These are phyloP conservation scores for Penicillium palitans DNA, from an alignment of 2,329 filamentous ascomycete species.

Conservation along the genomic window DNA sequence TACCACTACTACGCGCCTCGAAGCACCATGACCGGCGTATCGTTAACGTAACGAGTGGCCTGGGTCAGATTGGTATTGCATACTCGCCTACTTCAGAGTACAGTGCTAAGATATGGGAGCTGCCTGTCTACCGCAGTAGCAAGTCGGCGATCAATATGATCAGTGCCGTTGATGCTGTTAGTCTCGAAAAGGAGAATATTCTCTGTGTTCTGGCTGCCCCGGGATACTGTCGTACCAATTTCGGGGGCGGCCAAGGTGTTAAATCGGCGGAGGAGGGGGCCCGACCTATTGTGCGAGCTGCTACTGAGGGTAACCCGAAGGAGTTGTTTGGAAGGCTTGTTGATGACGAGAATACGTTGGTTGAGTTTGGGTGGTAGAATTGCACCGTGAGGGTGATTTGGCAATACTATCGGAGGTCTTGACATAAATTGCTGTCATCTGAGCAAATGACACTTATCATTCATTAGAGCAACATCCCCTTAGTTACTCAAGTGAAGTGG, in stretches of 20 bases:
- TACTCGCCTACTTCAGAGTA: conserved; percentile 3
- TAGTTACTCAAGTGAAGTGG: not conserved
- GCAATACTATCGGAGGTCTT: not conserved
- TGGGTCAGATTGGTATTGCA: conserved; percentile 8
- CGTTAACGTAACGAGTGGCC: conserved; percentile 12
- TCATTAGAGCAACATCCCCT: not conserved
- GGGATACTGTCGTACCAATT: not conserved
- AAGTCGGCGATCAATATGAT: conserved; percentile 11
- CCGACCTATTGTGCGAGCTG: not conserved
- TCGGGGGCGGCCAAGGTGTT: not conserved
- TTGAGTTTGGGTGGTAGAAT: not conserved
- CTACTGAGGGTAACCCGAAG: not conserved
- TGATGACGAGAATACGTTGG: not conserved
- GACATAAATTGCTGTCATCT: not conserved
- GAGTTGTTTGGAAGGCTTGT: not conserved
- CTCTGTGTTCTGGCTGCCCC: not conserved
- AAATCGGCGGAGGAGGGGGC: not conserved
- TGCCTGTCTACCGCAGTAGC: conserved; percentile 8
- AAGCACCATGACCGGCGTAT: conserved; percentile 14
- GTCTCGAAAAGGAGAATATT: not conserved
- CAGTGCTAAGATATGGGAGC: conserved; percentile 1
- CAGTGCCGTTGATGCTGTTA: conserved; percentile 3
- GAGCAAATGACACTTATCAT: not conserved
- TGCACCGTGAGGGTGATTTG: not conserved
- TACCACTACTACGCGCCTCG: conserved; percentile 9